Evolutionary conservation across 371 early-diverging fungal genomes (phyloP), one percentile per base, ranked within the genome.

Genomic region (Nematocida parisii): DNA sequence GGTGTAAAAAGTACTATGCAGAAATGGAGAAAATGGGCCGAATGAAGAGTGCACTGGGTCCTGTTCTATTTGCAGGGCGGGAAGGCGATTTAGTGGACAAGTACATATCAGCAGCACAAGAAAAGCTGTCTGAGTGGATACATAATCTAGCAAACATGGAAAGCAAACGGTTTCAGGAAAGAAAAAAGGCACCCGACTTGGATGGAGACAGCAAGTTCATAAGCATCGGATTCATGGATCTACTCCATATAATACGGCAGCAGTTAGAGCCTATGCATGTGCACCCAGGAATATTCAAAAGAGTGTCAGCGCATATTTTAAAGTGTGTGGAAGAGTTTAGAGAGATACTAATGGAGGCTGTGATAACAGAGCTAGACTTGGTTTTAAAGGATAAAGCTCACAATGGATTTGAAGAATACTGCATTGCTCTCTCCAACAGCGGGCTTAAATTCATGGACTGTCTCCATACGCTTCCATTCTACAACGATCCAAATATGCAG

Each of bases 351-450:
- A 60, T 71, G 39, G 60, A 56, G 11, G 81, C 70, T 5, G 72
- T 88, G 42, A 67, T 86, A 20, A 82, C 72, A 47, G 88, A 88
- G 22, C 84, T 84, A 61, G 39, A 44, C 27, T 71, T 75, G 11
- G 61, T 81, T 1, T 73, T 82, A 27, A 66, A 83, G 47, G 66
- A 82, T 46, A 87, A 84, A 68, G 73, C 82, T 5, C 73, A 73
- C 42, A 84, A 82, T 55, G 88, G 88, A 13, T 88, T 83, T 75
- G 87, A 88, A 72, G 88, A 88, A 56, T 88, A 86, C 66, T 82
- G 81, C 20, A 87, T 88, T 40, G 84, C 87, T 84, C 62, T 88
- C 58, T 87, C 86, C n/a, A 88, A 88, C 55, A 84, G 85, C 50
- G 87, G 87, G 13, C 83, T 88, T 27, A 86, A 81, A 71, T 71